Conservation (phyloP, 2,329 filamentous ascomycete genomes). For the Fusarium redolens region DNA sequence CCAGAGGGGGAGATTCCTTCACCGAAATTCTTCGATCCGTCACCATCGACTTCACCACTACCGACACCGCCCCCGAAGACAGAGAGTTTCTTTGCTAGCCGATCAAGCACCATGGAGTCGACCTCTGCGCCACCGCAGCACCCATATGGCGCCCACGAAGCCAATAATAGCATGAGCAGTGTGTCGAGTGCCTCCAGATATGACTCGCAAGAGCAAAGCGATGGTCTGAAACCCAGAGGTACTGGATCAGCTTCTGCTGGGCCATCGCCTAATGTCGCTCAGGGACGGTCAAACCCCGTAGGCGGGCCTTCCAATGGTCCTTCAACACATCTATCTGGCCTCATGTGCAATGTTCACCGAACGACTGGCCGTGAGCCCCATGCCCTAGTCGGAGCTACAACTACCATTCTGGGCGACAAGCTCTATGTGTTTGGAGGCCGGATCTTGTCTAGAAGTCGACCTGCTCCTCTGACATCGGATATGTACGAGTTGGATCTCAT, state of each 20-base stretch:
- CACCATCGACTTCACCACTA: slow-evolving; percentile 20
- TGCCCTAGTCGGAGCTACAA: slow-evolving; percentile 92
- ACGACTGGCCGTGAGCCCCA: slow-evolving; percentile 94
- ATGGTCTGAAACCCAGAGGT: slow-evolving; percentile 63
- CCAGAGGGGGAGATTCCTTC: slow-evolving; percentile 46
- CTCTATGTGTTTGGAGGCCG: slow-evolving; percentile 96
- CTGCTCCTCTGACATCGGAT: slow-evolving; percentile 84
- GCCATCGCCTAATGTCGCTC: slow-evolving; percentile 64
- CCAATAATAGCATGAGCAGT: slow-evolving; percentile 60
- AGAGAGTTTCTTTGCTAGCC: slow-evolving; percentile 57
- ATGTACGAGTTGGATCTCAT: slow-evolving; percentile 95
- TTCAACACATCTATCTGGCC: slow-evolving; percentile 70
- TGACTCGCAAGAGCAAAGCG: slow-evolving; percentile 58
- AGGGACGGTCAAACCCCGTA: slow-evolving; percentile 47
- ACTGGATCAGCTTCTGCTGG: slow-evolving; percentile 66
- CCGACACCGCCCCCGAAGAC: slow-evolving; percentile 41
- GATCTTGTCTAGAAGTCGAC: slow-evolving; percentile 84
- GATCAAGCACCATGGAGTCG: slow-evolving; percentile 63
- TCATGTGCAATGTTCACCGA: slow-evolving; percentile 79
- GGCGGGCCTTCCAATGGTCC: slow-evolving; percentile 60
- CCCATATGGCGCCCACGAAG: slow-evolving; percentile 51
- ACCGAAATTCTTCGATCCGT: slow-evolving; percentile 40
- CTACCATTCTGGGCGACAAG: slow-evolving; percentile 93
- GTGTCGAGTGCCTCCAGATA: slow-evolving; percentile 55
- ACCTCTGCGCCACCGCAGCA: slow-evolving; percentile 50